Percentiles rank a stretch among this genome's conserved stretches.
These are phyloP conservation scores for Calonectria montana DNA, from an alignment of 2,329 filamentous ascomycete genomes.

Conservation along the genomic window DNA sequence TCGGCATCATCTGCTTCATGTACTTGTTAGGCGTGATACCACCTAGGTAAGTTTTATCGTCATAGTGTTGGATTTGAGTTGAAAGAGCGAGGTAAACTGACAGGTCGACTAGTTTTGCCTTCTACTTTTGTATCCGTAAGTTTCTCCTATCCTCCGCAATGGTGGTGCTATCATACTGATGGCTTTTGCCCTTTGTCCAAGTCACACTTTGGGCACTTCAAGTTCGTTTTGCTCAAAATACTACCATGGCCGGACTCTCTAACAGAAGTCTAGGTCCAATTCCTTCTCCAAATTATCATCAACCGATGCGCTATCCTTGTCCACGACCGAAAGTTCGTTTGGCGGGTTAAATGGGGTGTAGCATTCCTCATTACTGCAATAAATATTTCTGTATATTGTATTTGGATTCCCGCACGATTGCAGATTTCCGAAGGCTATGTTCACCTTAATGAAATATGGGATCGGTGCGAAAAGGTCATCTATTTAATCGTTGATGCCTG, in stretches of 20 bases:
- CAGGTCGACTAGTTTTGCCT: no score
- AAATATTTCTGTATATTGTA: not conserved
- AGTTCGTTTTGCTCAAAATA: not conserved
- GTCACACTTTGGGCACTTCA: not conserved
- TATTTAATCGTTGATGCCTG: not conserved
- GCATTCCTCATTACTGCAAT: not conserved
- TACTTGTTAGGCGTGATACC: not conserved
- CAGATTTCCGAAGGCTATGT: not conserved
- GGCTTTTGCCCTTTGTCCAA: not conserved
- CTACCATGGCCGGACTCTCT: not conserved
- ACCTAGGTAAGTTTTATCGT: not conserved
- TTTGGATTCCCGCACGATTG: not conserved
- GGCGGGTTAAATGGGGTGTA: not conserved
- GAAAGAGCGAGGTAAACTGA: no score
- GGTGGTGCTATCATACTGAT: no score
- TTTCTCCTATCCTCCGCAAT: no score
- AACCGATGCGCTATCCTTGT: not conserved
- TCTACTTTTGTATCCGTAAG: not conserved
- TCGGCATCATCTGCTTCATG: constrained; percentile 1
- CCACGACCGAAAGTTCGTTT: not conserved
- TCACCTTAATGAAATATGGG: not conserved
- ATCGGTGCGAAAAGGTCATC: not conserved
- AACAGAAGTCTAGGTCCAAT: not conserved
- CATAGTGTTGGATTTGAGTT: no score
- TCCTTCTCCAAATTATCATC: not conserved